Conservation (phyloP, 2,329 filamentous ascomycete species). For the Drechmeria coniospora region DNA sequence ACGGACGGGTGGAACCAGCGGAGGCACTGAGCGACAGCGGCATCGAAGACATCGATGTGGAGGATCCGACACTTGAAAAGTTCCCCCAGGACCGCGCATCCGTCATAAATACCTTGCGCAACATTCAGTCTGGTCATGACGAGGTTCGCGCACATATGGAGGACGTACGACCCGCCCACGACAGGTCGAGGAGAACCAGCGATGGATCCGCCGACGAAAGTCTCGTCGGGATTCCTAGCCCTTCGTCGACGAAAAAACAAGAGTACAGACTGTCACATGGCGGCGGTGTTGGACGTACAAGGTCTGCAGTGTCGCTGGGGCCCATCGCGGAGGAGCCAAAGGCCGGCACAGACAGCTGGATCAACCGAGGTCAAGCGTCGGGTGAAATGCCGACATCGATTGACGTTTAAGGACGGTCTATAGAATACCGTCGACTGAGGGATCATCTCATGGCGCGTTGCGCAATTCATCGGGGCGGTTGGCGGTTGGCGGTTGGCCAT, state of each 20-base stretch:
- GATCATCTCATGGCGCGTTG: too few species aligned
- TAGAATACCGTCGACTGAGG: too few species aligned
- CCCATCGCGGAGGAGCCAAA: conserved; percentile 30
- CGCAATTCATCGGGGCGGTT: too few species aligned
- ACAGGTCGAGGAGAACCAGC: conserved; percentile 18
- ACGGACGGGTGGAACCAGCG: conserved; percentile 7
- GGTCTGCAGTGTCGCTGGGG: conserved; percentile 25
- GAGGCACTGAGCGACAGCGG: conserved; percentile 7
- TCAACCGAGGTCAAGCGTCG: too few species aligned
- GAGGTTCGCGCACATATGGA: conserved; percentile 23
- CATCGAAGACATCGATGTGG: conserved; percentile 17
- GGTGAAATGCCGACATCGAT: too few species aligned
- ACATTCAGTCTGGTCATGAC: conserved; percentile 27
- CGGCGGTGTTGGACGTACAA: conserved; percentile 18
- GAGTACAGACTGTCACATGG: conserved; percentile 17
- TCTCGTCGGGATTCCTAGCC: conserved; percentile 16
- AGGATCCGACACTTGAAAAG: conserved; percentile 31
- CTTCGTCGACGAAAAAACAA: conserved; percentile 14
- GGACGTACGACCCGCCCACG: conserved; percentile 19
- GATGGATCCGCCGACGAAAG: conserved; percentile 23
- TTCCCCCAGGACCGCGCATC: conserved; percentile 30
- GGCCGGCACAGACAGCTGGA: conserved; percentile 4
- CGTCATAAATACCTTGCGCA: conserved; percentile 29
- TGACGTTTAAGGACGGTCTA: too few species aligned
- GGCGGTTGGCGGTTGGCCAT: too few species aligned